Evolutionary conservation across 2,329 filamentous ascomycete species (phyloP), one percentile per base, ranked within the genome.

Genomic region (Penicillium hesseltinei): DNA sequence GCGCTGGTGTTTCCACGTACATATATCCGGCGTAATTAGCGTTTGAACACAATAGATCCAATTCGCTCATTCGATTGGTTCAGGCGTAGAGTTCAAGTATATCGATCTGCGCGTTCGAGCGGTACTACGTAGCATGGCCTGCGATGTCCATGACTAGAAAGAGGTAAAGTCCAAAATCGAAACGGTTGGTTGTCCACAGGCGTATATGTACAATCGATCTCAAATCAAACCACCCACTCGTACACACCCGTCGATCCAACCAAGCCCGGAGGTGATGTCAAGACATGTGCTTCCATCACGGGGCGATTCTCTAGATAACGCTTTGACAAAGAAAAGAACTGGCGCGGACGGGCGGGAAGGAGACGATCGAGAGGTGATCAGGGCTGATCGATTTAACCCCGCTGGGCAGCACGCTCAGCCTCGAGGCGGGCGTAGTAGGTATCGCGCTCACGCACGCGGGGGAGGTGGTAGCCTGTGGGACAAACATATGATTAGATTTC

Each of bases 391-490:
- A 62, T 68, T 68, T 73, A 74, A 35, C 59, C 66, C 65, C 69
- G 63, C 58, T 68, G 61, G 54, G 69, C 65, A 46, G 83, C 83
- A 63, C 85, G 80, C 76, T 87, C 78, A 66, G 84, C 80, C 75
- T 88, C 85, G 61, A 88, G 78, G 74, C 82, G 84, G 71, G 81
- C 77, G 79, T 88, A 88, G 79, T 81, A 85, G 68, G 78, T 69
- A 74, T 88, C 85, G 72, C 85, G 83, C 72, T 80, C 81, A 72
- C 84, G 84, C 71, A 86, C 83, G 65, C 82, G 78, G 70, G 84
- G 84, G 55, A 88, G 80, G 78, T 88, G 85, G 78, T 82, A 87
- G 70, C 84, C 84, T 86, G 65, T 15, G 29, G n/a, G 36, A 43
- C 21, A 36, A 25, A 45, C 10, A 25, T 31, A 42, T 27, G 19